These are phyloP conservation scores for Clitoria ternatea DNA, from an alignment of 306 rosid genomes.

Conservation along the genomic window DNA sequence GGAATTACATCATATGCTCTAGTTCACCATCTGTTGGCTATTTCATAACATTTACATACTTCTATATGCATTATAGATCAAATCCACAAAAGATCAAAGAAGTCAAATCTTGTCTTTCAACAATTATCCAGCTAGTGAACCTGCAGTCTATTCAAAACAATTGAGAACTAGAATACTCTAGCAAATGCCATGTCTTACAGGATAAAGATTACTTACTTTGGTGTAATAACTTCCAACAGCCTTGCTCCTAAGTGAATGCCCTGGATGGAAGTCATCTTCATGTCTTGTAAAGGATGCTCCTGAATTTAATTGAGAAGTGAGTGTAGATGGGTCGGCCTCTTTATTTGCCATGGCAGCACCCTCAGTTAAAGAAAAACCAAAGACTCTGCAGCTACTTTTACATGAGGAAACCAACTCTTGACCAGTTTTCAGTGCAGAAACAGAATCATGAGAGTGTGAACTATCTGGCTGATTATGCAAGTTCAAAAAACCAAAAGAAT, in stretches of 20 bases:
- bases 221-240: slow-evolving; percentile 53
- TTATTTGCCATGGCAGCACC: slow-evolving; percentile 41
- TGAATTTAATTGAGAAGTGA: slow-evolving; percentile 40
- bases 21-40: slow-evolving; percentile 29
- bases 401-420: slow-evolving; percentile 56
- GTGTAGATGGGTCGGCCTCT: slow-evolving; percentile 34
- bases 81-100: neutral
- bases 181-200: slow-evolving; percentile 20
- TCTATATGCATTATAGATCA: slow-evolving; percentile 25
- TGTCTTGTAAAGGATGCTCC: slow-evolving; percentile 48
- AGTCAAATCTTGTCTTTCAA: neutral
- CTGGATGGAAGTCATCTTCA: slow-evolving; percentile 51
- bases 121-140: slow-evolving; percentile 7
- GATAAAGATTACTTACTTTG: slow-evolving; percentile 57
- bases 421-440: slow-evolving; percentile 34
- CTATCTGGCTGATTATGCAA: slow-evolving; percentile 30
- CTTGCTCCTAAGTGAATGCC: slow-evolving; percentile 45
- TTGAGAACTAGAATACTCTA: slow-evolving; percentile 22
- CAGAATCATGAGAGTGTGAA: slow-evolving; percentile 27
- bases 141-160: neutral
- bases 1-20: slow-evolving; percentile 2
- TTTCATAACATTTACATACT: slow-evolving; percentile 12
- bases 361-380: slow-evolving; percentile 82
- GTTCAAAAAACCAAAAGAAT: slow-evolving; percentile 7
- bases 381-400: slow-evolving; percentile 83